A percentile compares a stretch with the other conserved stretches of the same genome.
phyloP scores from a whole-genome alignment of 768 basidiomycete species.

The Rhizopogon vesiculosus region DNA sequence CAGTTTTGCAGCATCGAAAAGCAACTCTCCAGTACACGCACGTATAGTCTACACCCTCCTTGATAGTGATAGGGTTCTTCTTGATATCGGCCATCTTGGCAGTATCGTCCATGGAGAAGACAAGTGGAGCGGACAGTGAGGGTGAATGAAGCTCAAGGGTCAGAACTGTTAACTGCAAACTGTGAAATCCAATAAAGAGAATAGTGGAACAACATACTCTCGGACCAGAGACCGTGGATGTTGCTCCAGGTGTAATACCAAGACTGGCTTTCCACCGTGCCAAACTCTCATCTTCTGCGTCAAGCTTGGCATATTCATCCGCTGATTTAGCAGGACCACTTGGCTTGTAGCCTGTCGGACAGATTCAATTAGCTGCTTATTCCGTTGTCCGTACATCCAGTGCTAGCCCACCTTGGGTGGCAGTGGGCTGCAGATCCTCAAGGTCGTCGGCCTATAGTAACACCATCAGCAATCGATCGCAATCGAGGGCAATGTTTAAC shows the following conservation, averaged over 20 bases:
- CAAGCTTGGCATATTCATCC: slow-evolving; percentile 82
- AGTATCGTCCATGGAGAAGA: slow-evolving; percentile 57
- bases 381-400: neutral
- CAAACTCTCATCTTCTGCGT: slow-evolving; percentile 89
- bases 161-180: slow-evolving; percentile 59
- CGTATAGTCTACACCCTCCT: slow-evolving; percentile 90
- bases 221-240: slow-evolving; percentile 42
- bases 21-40: slow-evolving; percentile 21
- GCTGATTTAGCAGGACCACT: slow-evolving; percentile 55
- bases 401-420: slow-evolving; percentile 55
- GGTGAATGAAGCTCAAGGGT: slow-evolving; percentile 78
- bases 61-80: slow-evolving; percentile 76
- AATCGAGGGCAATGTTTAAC: neutral
- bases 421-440: slow-evolving; percentile 62
- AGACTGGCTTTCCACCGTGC: slow-evolving; percentile 95
- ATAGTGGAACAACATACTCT: slow-evolving; percentile 45
- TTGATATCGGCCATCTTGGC: slow-evolving; percentile 48
- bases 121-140: slow-evolving; percentile 54
- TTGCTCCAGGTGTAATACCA: slow-evolving; percentile 63
- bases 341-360: slow-evolving; percentile 66
- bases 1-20: neutral
- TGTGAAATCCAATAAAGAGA: slow-evolving; percentile 19
- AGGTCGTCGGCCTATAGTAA: slow-evolving; percentile 51
- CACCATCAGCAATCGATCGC: slow-evolving; percentile 1
- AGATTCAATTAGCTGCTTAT: slow-evolving; percentile 1